These are phyloP conservation scores for Apiotrichum siamense DNA, from an alignment of 1,284 basidiomycete genomes.

Conservation along the genomic window DNA sequence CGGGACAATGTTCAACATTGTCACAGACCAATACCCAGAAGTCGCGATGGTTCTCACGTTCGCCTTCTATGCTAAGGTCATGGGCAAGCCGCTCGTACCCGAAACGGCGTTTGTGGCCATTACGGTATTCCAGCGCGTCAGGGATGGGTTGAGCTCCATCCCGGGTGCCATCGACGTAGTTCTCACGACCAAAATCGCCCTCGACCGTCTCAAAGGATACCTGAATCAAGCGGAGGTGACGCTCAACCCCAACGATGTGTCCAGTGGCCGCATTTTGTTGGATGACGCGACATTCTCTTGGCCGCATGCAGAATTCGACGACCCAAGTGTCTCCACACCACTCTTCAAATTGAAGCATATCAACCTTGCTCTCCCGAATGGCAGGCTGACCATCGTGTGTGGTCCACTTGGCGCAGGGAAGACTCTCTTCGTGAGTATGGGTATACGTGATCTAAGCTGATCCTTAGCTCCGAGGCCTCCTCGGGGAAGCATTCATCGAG, in stretches of 20 bases:
- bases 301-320: slow-evolving; percentile 19
- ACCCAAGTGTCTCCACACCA: neutral
- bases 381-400: slow-evolving; percentile 39
- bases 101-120: slow-evolving; percentile 43
- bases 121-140: slow-evolving; percentile 34
- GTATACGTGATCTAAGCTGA: neutral
- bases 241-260: slow-evolving; percentile 11
- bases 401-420: slow-evolving; percentile 46
- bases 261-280: slow-evolving; percentile 20
- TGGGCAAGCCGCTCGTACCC: slow-evolving; percentile 31
- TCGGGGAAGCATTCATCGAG: slow-evolving; percentile 37
- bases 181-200: slow-evolving; percentile 33
- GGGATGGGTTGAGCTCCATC: slow-evolving; percentile 26
- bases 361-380: slow-evolving; percentile 29
- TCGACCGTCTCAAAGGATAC: slow-evolving; percentile 33
- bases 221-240: slow-evolving; percentile 38
- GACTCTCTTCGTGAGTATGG: slow-evolving; percentile 36
- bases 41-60: slow-evolving; percentile 39
- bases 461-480: slow-evolving; percentile 34
- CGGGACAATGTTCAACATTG: slow-evolving; percentile 45
- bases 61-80: slow-evolving; percentile 39
- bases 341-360: slow-evolving; percentile 30
- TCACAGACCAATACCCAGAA: slow-evolving; percentile 35
- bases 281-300: slow-evolving; percentile 35
- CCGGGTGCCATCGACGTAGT: slow-evolving; percentile 30